phyloP scores from a whole-genome alignment of 345 rosid genomes.

The Garcia nutans region DNA sequence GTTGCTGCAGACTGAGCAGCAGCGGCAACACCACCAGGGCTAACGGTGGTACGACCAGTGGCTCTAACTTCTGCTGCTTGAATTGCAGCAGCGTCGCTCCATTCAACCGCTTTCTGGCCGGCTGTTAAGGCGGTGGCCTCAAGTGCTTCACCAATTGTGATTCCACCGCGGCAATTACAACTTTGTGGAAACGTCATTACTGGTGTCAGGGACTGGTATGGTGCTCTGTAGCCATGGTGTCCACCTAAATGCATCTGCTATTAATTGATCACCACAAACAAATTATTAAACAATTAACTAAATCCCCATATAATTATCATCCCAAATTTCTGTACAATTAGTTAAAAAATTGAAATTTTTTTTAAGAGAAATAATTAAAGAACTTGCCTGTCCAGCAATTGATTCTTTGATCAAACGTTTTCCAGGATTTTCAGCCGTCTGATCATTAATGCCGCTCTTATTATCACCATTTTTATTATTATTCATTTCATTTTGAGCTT shows the following conservation, averaged over 20 bases:
- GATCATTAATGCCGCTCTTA: too few relatives aligned
- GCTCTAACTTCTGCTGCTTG: constrained; percentile 93
- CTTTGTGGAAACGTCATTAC: background rate
- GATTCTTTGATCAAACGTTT: constrained; percentile 23
- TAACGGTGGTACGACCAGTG: constrained; percentile 58
- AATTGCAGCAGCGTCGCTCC: constrained; percentile 90
- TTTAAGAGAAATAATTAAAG: background rate
- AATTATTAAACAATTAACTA: background rate
- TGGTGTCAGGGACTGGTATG: background rate
- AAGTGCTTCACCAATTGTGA: constrained; percentile 71
- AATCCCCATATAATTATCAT: too few relatives aligned
- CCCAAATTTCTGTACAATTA: background rate
- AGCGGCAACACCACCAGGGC: constrained; percentile 68
- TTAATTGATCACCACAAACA: too few relatives aligned
- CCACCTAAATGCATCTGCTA: constrained; percentile 21
- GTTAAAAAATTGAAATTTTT: too few relatives aligned
- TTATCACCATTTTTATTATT: too few relatives aligned
- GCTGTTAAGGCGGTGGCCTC: constrained; percentile 72
- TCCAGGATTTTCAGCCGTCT: constrained; percentile 11
- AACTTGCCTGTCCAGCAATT: constrained; percentile 51
- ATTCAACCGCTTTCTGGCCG: constrained; percentile 71
- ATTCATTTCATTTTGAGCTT: too few relatives aligned
- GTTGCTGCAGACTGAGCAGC: constrained; percentile 81
- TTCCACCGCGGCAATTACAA: constrained; percentile 27
- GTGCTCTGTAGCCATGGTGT: constrained; percentile 15